Percentiles rank a stretch among this genome's conserved stretches.
Evolutionary conservation across 148 eudicot species (phyloP).

Genomic region (Euryodendron excelsum): DNA sequence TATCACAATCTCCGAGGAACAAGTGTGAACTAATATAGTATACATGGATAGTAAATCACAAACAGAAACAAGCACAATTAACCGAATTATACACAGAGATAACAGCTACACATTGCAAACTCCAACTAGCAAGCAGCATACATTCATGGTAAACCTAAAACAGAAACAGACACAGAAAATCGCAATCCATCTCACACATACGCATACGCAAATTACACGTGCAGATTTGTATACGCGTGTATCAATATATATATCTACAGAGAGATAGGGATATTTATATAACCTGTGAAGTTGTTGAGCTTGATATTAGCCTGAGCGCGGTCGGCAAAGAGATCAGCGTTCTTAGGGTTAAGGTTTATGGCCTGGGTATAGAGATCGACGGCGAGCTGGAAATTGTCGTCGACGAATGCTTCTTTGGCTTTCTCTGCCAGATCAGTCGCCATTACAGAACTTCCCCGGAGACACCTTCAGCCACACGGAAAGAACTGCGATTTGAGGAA

Average conservation of each 20-base stretch:
- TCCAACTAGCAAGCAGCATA: not conserved
- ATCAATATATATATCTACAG: not conserved
- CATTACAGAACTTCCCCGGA: not conserved
- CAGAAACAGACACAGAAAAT: not conserved
- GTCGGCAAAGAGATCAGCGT: slow-evolving; percentile 66
- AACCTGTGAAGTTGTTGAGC: slow-evolving; percentile 78
- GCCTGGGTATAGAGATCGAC: slow-evolving; percentile 28
- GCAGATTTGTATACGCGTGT: too few relatives aligned
- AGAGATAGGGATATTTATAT: not conserved
- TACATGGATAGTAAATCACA: not conserved
- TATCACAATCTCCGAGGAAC: not conserved
- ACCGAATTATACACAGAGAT: not conserved
- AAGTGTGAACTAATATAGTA: not conserved
- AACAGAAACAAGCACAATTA: not conserved
- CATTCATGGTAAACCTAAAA: not conserved
- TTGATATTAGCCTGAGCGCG: slow-evolving; percentile 92
- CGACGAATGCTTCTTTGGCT: slow-evolving; percentile 21
- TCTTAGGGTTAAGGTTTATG: slow-evolving; percentile 58
- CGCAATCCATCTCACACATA: not conserved
- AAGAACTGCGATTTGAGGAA: not conserved
- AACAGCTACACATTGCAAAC: not conserved
- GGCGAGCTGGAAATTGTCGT: slow-evolving; percentile 16
- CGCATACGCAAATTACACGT: not conserved
- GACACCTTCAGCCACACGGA: not conserved
- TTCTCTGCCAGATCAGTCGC: slow-evolving; percentile 11